phyloP scores from a whole-genome alignment of 2,329 filamentous ascomycete genomes.

The Fusarium secorum region DNA sequence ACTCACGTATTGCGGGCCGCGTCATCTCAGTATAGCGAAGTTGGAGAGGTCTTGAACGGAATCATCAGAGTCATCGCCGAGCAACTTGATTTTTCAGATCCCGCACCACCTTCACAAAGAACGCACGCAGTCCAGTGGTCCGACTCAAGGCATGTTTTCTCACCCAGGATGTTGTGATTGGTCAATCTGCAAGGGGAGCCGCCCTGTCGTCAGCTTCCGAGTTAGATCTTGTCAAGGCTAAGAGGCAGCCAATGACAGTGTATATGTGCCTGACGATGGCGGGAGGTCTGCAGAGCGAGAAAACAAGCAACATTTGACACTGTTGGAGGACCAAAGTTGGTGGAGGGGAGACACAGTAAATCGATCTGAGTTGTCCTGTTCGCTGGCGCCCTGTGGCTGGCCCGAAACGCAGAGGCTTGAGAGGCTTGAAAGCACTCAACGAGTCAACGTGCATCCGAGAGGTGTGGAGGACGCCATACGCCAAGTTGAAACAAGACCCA shows the following conservation, averaged over 20 bases:
- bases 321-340: conserved; percentile 1
- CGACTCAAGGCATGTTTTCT: conserved; percentile 27
- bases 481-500: conserved; percentile 35
- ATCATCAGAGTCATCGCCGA: conserved; percentile 7
- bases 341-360: conserved; percentile 3
- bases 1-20: conserved; percentile 4
- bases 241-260: conserved; percentile 41
- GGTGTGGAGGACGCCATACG: conserved; percentile 28
- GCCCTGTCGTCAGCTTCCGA: conserved; percentile 35
- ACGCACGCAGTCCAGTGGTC: conserved; percentile 10
- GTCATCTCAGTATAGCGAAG: not conserved
- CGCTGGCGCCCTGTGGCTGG: conserved; percentile 24
- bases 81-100: conserved; percentile 8
- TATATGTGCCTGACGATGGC: conserved; percentile 19
- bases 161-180: conserved; percentile 30
- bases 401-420: conserved; percentile 31
- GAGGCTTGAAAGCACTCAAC: conserved; percentile 20
- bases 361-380: conserved; percentile 24
- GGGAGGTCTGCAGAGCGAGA: conserved; percentile 21
- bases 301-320: conserved; percentile 14
- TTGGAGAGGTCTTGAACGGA: not conserved
- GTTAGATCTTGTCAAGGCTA: conserved; percentile 37
- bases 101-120: not conserved
- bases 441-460: conserved; percentile 27
- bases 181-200: conserved; percentile 37